Evolutionary conservation across 2,329 filamentous ascomycete species (phyloP), one percentile per base, ranked within the genome.

Genomic region (Epichloe bromicola): DNA sequence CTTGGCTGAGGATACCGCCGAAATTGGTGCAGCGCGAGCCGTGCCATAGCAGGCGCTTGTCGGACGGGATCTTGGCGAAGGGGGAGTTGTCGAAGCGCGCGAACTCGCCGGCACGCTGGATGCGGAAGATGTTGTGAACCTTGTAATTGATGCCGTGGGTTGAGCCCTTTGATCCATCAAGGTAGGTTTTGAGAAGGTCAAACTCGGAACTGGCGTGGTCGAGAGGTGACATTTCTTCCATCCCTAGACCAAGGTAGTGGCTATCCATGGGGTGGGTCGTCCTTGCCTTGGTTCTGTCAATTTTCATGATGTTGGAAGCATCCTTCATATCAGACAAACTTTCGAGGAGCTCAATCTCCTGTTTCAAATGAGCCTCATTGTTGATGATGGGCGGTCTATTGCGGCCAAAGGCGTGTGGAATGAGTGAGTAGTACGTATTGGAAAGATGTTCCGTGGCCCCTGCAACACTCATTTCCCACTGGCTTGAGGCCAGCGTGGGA

Each of bases 311-410:
- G 26, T 83, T 76, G 20, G 81, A 79, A 2, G 87, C 83, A 53
- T 87, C 83, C 66, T 90, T 89, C 86, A 95, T 91, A 60, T 93
- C 87, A 2, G 82, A 83, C 62, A 95, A 70, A 54, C 82, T 86
- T 60, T 94, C 87, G 1, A 95, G 76, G 57, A 94, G 74, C 43
- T 87, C 84, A 57, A 91, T 77, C 67, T 95, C 88, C 58, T 70
- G 76, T 68, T 90, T 88, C 58, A 95, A 75, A 56, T 75, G 66
- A 1, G 57, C 57, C 19, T 76, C 62, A 39, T 69, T 69, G 36
- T 64, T 63, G 59, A 95, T 85, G 57, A 90, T 61, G 0, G 86
- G 85, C 0, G 88, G 86, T 0, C 82, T 74, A 43, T 79, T 78
- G 34, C 87, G 82, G 8, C 88, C 86, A 64, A 93, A 91, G 34